These are phyloP conservation scores for Marasmius sp. DNA, from an alignment of 1,284 basidiomycete species.

Conservation along the genomic window DNA sequence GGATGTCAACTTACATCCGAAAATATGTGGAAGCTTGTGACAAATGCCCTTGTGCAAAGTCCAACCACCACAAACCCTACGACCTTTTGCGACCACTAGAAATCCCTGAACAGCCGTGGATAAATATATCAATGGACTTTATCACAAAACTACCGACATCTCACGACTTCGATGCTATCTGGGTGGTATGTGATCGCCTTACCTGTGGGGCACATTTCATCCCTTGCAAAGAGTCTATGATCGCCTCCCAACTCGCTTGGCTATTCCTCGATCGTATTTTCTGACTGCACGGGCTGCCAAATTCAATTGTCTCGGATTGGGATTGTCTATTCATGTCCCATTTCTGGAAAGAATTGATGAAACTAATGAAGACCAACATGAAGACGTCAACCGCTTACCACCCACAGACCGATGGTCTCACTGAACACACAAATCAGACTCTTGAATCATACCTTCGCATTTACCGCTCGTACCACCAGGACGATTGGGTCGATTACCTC, in stretches of 20 bases:
- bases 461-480: constrained; percentile 40
- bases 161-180: too few relatives aligned
- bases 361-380: too few relatives aligned
- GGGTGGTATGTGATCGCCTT: constrained; percentile 10
- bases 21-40: constrained; percentile 26
- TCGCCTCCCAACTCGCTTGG: neutral
- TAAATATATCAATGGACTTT: constrained; percentile 36
- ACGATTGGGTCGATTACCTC: constrained; percentile 44
- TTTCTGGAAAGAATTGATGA: too few relatives aligned
- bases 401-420: constrained; percentile 36
- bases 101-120: constrained; percentile 30
- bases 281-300: neutral
- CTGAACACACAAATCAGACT: constrained; percentile 42
- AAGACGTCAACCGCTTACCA: constrained; percentile 34
- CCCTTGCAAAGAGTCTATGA: neutral
- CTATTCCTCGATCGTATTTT: constrained; percentile 1
- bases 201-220: constrained; percentile 38
- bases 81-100: constrained; percentile 25
- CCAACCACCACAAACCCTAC: constrained; percentile 18
- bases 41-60: constrained; percentile 24
- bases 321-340: too few relatives aligned
- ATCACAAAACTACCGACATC: constrained; percentile 32
- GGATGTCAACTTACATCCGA: constrained; percentile 21
- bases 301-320: constrained; percentile 13
- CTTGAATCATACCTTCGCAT: constrained; percentile 37